phyloP scores from a whole-genome alignment of 495 filamentous ascomycete genomes.

The Cladorrhinum samala region DNA sequence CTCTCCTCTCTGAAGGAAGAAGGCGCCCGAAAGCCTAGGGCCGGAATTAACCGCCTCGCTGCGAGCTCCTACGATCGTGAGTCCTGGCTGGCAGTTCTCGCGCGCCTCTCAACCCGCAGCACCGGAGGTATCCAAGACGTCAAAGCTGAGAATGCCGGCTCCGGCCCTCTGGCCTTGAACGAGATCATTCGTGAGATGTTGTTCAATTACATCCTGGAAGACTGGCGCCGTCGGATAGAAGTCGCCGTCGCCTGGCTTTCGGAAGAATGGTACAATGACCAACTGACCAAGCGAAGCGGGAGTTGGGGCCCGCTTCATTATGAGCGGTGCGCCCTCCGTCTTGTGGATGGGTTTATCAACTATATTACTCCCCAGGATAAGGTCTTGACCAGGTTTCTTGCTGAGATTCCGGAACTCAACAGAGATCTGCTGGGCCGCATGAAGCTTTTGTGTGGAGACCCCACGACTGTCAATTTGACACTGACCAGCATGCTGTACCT shows the following conservation, averaged over 20 bases:
- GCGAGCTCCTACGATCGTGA: conserved; percentile 82
- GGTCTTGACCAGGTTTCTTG: conserved; percentile 79
- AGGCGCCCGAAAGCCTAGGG: conserved; percentile 44
- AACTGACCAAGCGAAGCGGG: conserved; percentile 45
- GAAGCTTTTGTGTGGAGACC: conserved; percentile 78
- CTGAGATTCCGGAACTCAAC: conserved; percentile 80
- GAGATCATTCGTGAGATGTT: conserved; percentile 72
- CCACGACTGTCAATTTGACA: conserved; percentile 55
- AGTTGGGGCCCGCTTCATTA: conserved; percentile 55
- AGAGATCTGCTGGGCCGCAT: conserved; percentile 63
- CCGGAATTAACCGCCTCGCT: conserved; percentile 76
- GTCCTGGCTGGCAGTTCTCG: conserved; percentile 83
- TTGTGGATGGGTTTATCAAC: conserved; percentile 80
- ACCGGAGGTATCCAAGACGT: conserved; percentile 54
- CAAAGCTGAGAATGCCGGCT: conserved; percentile 43
- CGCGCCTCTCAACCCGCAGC: conserved; percentile 77
- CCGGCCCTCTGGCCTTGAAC: conserved; percentile 38
- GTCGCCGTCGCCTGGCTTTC: conserved; percentile 85
- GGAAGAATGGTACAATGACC: conserved; percentile 97
- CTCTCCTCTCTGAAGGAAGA: conserved; percentile 58
- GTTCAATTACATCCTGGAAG: conserved; percentile 77
- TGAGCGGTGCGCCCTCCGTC: conserved; percentile 67
- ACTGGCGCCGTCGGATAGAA: conserved; percentile 82
- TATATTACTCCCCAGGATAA: conserved; percentile 87
- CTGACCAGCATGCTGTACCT: conserved; percentile 58